These are phyloP conservation scores for Zygoascus flipseniorum DNA, from an alignment of 805 yeast species.

Conservation along the genomic window DNA sequence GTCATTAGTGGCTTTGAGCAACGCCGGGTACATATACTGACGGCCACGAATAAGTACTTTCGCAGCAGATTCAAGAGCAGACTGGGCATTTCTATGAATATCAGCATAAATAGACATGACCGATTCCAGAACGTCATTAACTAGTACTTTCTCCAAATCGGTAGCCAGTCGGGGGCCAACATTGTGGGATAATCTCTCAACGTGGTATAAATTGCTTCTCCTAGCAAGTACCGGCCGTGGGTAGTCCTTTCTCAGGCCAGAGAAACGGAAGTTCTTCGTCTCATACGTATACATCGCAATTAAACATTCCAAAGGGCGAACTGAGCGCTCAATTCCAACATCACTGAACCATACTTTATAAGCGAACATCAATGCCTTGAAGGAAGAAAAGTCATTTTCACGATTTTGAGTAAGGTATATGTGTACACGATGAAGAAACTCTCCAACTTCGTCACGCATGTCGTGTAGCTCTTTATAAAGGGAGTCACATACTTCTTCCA, in stretches of 20 bases:
- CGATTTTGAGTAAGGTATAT: constrained; percentile 39
- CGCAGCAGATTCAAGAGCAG: constrained; percentile 57
- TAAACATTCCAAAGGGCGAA: constrained; percentile 47
- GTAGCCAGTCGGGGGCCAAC: constrained; percentile 68
- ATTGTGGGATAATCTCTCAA: constrained; percentile 61
- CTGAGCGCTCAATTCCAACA: constrained; percentile 62
- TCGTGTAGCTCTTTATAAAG: constrained; percentile 49
- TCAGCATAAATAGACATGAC: constrained; percentile 64
- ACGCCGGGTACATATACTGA: constrained; percentile 40
- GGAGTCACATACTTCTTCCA: constrained; percentile 33
- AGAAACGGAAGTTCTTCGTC: constrained; percentile 51
- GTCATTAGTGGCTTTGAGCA: constrained; percentile 41
- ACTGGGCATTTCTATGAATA: constrained; percentile 62
- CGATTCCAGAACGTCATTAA: constrained; percentile 56
- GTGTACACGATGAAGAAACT: constrained; percentile 51
- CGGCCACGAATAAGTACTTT: constrained; percentile 63
- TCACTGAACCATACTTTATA: constrained; percentile 73
- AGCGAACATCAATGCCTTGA: constrained; percentile 54
- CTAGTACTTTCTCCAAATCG: constrained; percentile 48
- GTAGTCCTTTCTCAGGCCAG: constrained; percentile 56
- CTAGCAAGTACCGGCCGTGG: constrained; percentile 76
- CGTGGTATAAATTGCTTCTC: constrained; percentile 64
- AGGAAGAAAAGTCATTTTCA: constrained; percentile 56
- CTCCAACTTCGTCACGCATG: constrained; percentile 51
- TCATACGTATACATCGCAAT: constrained; percentile 48